Evolutionary conservation across 805 yeast genomes (phyloP).

Genomic region (Spathaspora girioi): DNA sequence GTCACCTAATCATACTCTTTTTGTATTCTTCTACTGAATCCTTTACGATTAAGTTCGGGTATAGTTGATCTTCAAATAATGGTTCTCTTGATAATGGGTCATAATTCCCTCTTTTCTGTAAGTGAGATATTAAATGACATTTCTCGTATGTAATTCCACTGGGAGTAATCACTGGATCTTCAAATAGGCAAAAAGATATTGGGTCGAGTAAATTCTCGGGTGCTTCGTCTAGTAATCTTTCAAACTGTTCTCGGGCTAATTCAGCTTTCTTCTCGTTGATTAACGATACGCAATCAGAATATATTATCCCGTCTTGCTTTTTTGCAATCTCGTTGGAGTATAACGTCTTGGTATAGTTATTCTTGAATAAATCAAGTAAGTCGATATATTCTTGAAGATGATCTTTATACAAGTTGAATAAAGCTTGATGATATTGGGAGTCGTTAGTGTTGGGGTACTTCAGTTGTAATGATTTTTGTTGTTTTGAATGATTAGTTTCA

Average conservation of each 20-base stretch:
- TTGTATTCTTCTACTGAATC: constrained; percentile 32
- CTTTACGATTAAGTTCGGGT: constrained; percentile 38
- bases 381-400: constrained; percentile 18
- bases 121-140: constrained; percentile 34
- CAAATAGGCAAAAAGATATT: constrained; percentile 36
- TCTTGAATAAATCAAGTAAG: constrained; percentile 17
- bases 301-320: background rate
- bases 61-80: constrained; percentile 28
- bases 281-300: constrained; percentile 9
- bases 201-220: constrained; percentile 40
- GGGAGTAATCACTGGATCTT: constrained; percentile 44
- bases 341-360: constrained; percentile 23
- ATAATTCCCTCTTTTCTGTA: constrained; percentile 23
- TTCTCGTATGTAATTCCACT: constrained; percentile 42
- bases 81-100: constrained; percentile 42
- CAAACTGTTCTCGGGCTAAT: constrained; percentile 5
- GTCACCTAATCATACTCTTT: background rate
- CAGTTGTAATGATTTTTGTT: constrained; percentile 5
- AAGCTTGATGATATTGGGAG: constrained; percentile 13
- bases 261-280: constrained; percentile 5
- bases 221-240: constrained; percentile 35
- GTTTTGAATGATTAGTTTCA: constrained; percentile 16
- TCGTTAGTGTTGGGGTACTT: constrained; percentile 10
- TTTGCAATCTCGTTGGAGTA: constrained; percentile 4
- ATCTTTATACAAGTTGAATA: constrained; percentile 15